These are phyloP conservation scores for Calcarisporium arbuscula DNA, from an alignment of 2,329 filamentous ascomycete genomes.

Conservation along the genomic window DNA sequence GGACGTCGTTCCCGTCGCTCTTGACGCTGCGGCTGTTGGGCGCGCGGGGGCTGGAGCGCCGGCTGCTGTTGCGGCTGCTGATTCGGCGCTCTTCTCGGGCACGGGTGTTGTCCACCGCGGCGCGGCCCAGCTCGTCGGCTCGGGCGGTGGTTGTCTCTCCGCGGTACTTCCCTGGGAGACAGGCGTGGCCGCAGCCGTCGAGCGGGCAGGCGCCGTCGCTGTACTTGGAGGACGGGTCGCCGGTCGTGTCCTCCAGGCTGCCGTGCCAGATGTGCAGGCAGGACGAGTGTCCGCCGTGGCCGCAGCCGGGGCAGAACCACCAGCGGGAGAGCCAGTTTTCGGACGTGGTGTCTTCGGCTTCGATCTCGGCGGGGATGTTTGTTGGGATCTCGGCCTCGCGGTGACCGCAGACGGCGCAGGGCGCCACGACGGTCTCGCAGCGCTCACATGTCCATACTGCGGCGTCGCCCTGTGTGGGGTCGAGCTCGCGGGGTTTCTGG, in stretches of 20 bases:
- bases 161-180: slow-evolving; percentile 51
- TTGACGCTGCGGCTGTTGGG: slow-evolving; percentile 18
- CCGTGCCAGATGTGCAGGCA: slow-evolving; percentile 57
- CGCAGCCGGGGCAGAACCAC: slow-evolving; percentile 59
- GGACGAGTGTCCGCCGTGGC: slow-evolving; percentile 55
- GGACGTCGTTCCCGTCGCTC: slow-evolving; percentile 48
- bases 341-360: slow-evolving; percentile 17
- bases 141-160: slow-evolving; percentile 38
- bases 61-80: slow-evolving; percentile 15
- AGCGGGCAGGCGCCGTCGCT: slow-evolving; percentile 56
- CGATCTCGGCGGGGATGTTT: slow-evolving; percentile 24
- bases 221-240: slow-evolving; percentile 20
- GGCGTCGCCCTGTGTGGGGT: slow-evolving; percentile 35
- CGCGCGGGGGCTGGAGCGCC: slow-evolving; percentile 21
- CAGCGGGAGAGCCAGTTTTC: slow-evolving; percentile 36
- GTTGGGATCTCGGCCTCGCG: slow-evolving; percentile 40
- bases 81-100: slow-evolving; percentile 17
- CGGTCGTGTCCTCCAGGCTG: slow-evolving; percentile 18
- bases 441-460: slow-evolving; percentile 54
- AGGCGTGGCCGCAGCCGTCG: slow-evolving; percentile 60
- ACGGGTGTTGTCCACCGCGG: slow-evolving; percentile 33
- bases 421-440: slow-evolving; percentile 45
- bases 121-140: slow-evolving; percentile 47
- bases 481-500: slow-evolving; percentile 49
- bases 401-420: slow-evolving; percentile 54